phyloP scores from a whole-genome alignment of 73 alveolate species.

The Breviolum minutum region DNA sequence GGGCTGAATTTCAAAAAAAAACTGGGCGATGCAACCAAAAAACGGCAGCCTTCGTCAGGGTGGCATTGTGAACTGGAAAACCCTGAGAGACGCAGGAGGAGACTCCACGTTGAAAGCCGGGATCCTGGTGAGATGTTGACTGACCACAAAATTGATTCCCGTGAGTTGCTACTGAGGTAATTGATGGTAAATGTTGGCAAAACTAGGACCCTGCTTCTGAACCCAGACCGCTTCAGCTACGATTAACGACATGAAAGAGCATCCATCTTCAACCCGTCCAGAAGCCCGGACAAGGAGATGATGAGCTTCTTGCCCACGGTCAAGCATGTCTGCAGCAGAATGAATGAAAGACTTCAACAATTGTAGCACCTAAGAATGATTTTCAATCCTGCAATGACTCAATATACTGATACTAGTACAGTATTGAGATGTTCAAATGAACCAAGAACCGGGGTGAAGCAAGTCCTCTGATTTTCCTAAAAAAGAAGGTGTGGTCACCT shows the following conservation, averaged over 20 bases:
- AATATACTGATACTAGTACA: too few species aligned
- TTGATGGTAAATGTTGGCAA: too few species aligned
- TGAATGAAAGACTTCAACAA: background rate
- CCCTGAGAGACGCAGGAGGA: constrained; percentile 31
- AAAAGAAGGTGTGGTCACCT: too few species aligned
- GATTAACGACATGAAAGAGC: too few species aligned
- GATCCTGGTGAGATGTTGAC: background rate
- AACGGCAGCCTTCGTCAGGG: constrained; percentile 32
- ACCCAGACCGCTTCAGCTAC: too few species aligned
- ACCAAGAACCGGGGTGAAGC: background rate
- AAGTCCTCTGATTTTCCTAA: too few species aligned
- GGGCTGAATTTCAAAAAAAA: background rate
- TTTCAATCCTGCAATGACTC: too few species aligned
- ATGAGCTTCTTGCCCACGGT: constrained; percentile 41
- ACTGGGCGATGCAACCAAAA: background rate
- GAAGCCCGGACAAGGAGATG: constrained; percentile 76
- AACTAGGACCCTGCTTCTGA: too few species aligned
- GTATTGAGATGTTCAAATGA: background rate
- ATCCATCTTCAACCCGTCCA: background rate
- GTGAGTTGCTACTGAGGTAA: background rate
- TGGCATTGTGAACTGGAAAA: constrained; percentile 63
- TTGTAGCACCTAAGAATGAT: too few species aligned
- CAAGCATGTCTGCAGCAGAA: constrained; percentile 29
- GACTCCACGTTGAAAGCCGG: constrained; percentile 15
- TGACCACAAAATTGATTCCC: background rate